Conservation (phyloP, 108 stramenopile species). For the Tribonema minus region DNA sequence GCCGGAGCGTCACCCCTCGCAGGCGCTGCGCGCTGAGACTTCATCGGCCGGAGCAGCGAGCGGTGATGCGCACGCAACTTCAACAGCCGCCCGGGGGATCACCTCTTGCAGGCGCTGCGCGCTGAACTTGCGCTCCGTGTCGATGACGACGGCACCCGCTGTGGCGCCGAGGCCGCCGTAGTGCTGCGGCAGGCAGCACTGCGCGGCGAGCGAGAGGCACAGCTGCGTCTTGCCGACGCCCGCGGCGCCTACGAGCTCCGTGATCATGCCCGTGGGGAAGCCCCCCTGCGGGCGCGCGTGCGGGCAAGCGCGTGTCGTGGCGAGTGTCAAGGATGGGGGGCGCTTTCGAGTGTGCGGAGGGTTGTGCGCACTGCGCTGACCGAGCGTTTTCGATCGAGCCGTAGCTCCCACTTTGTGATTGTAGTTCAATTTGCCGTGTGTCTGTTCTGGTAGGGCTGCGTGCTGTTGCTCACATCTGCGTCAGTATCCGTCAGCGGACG, state of each 20-base stretch:
- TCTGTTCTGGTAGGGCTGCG: neutral
- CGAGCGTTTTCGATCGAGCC: too few relatives aligned
- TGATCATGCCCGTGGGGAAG: constrained; percentile 38
- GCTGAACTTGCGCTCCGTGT: constrained; percentile 25
- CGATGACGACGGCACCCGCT: constrained; percentile 8
- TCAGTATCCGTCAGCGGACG: too few relatives aligned
- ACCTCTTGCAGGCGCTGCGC: neutral
- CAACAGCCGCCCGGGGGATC: neutral
- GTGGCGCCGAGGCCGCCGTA: constrained; percentile 12
- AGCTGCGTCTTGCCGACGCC: constrained; percentile 26
- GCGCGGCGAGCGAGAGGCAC: constrained; percentile 23
- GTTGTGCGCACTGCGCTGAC: neutral
- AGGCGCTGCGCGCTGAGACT: too few relatives aligned
- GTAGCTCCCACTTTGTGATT: neutral
- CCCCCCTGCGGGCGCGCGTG: constrained; percentile 1
- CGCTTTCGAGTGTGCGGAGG: neutral
- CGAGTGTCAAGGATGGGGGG: neutral
- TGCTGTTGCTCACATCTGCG: neutral
- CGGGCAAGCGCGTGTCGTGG: neutral
- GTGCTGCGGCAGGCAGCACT: constrained; percentile 7
- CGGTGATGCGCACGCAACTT: too few relatives aligned
- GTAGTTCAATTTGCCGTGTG: neutral
- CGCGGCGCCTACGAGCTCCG: constrained; percentile 30
- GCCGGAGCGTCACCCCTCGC: too few relatives aligned
- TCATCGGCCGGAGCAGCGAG: too few relatives aligned